A percentile compares a stretch with the other conserved stretches of the same genome.
These are phyloP conservation scores for Botrytis deweyae DNA, from an alignment of 2,329 filamentous ascomycete genomes.

Conservation along the genomic window DNA sequence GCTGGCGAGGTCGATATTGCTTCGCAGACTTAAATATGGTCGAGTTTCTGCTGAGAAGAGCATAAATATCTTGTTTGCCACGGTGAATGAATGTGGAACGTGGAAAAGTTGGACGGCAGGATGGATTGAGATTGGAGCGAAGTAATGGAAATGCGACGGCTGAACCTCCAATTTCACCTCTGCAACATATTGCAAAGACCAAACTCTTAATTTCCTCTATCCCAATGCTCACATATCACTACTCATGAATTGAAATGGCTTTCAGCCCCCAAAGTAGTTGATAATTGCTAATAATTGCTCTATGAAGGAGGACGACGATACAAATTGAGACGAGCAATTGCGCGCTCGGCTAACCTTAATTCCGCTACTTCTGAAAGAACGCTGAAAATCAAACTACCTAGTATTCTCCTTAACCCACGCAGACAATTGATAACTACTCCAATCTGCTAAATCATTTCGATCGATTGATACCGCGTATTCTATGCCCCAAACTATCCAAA, in stretches of 20 bases:
- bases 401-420: conserved; percentile 18
- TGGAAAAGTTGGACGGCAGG: conserved; percentile 21
- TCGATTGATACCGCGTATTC: conserved; percentile 1
- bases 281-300: conserved; percentile 35
- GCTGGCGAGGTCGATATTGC: conserved; percentile 15
- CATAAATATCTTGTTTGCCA: conserved; percentile 31
- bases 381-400: conserved; percentile 17
- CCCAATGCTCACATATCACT: conserved; percentile 34
- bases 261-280: conserved; percentile 30
- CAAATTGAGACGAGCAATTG: conserved; percentile 25
- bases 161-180: conserved; percentile 29
- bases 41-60: conserved; percentile 24
- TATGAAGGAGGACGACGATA: conserved; percentile 33
- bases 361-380: conserved; percentile 29
- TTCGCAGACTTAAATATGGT: conserved; percentile 6
- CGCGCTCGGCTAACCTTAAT: conserved; percentile 22
- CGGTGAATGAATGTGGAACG: conserved; percentile 26
- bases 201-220: conserved; percentile 13
- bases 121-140: conserved; percentile 16
- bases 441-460: conserved; percentile 10
- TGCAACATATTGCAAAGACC: conserved; percentile 28
- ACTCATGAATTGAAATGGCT: conserved; percentile 29
- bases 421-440: conserved; percentile 20
- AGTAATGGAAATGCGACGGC: conserved; percentile 15
- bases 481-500: not conserved